These are phyloP conservation scores for Parafenestella ontariensis DNA, from an alignment of 2,329 filamentous ascomycete species.

Conservation along the genomic window DNA sequence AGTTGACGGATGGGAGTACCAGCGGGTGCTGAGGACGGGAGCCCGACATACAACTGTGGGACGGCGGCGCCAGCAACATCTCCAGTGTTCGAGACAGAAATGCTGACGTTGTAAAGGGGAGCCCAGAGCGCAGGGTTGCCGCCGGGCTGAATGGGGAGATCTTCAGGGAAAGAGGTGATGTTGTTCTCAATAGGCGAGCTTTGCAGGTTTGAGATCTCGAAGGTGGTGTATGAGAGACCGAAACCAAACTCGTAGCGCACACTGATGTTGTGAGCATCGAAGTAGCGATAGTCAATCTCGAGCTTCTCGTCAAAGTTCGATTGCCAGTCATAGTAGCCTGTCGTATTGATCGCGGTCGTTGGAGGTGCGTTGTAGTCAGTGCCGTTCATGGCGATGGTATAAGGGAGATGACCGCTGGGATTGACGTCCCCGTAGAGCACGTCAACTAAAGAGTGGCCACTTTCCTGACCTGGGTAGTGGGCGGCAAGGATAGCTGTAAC, in stretches of 20 bases:
- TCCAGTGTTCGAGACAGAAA: conserved; percentile 75
- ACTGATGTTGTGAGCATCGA: conserved; percentile 69
- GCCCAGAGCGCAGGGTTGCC: conserved; percentile 66
- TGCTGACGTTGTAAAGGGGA: conserved; percentile 69
- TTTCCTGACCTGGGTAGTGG: conserved; percentile 52
- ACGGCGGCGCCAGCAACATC: conserved; percentile 58
- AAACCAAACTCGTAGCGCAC: conserved; percentile 83
- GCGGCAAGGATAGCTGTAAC: conserved; percentile 53
- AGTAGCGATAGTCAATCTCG: conserved; percentile 81
- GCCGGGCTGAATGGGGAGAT: conserved; percentile 52
- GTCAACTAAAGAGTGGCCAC: conserved; percentile 50
- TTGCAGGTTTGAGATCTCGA: conserved; percentile 71
- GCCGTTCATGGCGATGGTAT: conserved; percentile 77
- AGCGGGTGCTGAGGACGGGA: conserved; percentile 63
- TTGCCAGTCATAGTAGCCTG: conserved; percentile 54
- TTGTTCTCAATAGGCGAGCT: conserved; percentile 61
- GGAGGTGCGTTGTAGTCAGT: conserved; percentile 68
- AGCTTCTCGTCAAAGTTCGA: conserved; percentile 63
- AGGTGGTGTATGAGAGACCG: conserved; percentile 78
- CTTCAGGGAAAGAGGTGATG: conserved; percentile 64
- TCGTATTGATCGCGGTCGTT: conserved; percentile 49
- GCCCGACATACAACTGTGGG: conserved; percentile 65
- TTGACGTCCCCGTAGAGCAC: conserved; percentile 77
- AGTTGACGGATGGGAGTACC: conserved; percentile 58
- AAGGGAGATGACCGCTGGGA: conserved; percentile 81